Conservation (phyloP, 2,329 filamentous ascomycete genomes). For the Epichloe typhina region DNA sequence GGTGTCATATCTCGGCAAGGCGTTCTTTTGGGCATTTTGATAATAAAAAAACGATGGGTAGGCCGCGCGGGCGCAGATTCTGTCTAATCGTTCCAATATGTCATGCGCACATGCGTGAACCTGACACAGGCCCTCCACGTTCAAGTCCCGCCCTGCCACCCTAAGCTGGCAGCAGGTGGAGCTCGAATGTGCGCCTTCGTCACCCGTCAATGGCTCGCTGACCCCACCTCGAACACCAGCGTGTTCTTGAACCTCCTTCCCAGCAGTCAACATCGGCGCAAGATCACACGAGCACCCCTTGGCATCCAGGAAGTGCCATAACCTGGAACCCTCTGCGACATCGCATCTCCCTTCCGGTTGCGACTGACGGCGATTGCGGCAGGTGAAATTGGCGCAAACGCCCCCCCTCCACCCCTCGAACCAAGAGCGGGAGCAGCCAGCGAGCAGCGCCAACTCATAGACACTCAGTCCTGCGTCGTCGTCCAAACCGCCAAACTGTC, state of each 20-base stretch:
- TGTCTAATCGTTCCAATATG: too few relatives aligned
- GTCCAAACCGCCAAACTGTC: slow-evolving; percentile 29
- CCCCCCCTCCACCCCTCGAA: neutral
- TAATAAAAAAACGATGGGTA: neutral
- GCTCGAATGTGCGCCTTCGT: neutral
- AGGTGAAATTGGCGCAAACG: neutral
- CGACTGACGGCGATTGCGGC: neutral
- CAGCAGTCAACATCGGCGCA: neutral
- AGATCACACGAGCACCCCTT: neutral
- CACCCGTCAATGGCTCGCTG: too few relatives aligned
- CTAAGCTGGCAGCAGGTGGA: neutral
- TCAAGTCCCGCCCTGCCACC: too few relatives aligned
- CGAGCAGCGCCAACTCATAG: neutral
- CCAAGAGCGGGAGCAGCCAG: neutral
- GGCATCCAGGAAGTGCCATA: neutral
- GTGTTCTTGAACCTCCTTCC: neutral
- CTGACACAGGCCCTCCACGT: too few relatives aligned
- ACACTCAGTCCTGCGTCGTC: neutral
- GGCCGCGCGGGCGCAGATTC: too few relatives aligned
- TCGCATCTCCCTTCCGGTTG: neutral
- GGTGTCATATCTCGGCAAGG: neutral
- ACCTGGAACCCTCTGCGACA: neutral
- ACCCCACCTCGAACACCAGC: neutral
- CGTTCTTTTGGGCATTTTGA: neutral
- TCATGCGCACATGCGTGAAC: too few relatives aligned